A percentile compares a stretch with the other conserved stretches of the same genome.
Conservation (phyloP, 2,329 filamentous ascomycete genomes). For the Penicillium paneum region DNA sequence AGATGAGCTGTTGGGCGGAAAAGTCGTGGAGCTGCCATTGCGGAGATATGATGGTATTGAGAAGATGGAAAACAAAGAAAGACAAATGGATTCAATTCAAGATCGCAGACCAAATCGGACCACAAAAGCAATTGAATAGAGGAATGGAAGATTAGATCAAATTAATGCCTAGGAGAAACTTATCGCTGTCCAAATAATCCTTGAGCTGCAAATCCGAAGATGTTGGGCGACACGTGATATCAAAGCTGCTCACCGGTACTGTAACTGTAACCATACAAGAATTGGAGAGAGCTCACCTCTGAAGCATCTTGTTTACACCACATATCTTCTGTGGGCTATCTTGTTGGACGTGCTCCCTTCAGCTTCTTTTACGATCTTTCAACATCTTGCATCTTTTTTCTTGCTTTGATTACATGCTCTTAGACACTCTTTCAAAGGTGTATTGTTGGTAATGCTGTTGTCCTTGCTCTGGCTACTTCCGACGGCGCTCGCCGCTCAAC, state of each 20-base stretch:
- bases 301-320: not conserved
- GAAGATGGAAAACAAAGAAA: slow-evolving; percentile 26
- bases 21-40: slow-evolving; percentile 60
- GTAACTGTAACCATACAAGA: slow-evolving; percentile 18
- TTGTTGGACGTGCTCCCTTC: too few relatives aligned
- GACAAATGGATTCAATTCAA: slow-evolving; percentile 15
- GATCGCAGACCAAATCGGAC: slow-evolving; percentile 19
- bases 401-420: not conserved
- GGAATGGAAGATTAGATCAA: not conserved
- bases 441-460: slow-evolving; percentile 5
- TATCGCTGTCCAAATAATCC: slow-evolving; percentile 17
- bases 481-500: slow-evolving; percentile 60
- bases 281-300: not conserved
- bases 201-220: slow-evolving; percentile 29
- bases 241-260: slow-evolving; percentile 39
- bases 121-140: slow-evolving; percentile 13
- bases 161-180: slow-evolving; percentile 3
- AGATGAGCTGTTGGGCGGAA: slow-evolving; percentile 63
- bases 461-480: slow-evolving; percentile 23
- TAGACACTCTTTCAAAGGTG: not conserved
- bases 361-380: not conserved
- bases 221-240: slow-evolving; percentile 38
- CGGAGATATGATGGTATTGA: slow-evolving; percentile 52
- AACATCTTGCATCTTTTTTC: not conserved
- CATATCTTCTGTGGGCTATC: not conserved